A percentile compares a stretch with the other conserved stretches of the same genome.
phyloP scores from a whole-genome alignment of 495 filamentous ascomycete genomes.

The Lophiotrema nucula region DNA sequence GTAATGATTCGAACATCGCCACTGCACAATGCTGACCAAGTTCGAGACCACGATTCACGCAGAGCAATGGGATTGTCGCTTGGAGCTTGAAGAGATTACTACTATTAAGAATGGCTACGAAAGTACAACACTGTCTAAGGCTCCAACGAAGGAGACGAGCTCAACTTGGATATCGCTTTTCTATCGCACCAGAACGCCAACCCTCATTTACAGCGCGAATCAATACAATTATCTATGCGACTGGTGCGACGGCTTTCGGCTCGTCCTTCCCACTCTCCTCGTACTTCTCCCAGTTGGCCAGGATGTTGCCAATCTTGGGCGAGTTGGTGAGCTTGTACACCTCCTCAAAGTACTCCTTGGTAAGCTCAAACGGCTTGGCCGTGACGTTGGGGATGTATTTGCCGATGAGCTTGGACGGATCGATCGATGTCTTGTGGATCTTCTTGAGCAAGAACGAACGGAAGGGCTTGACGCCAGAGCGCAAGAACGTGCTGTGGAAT shows the following conservation, averaged over 20 bases:
- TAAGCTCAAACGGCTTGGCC: conserved; percentile 88
- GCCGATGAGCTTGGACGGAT: conserved; percentile 90
- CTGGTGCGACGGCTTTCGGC: conserved; percentile 9
- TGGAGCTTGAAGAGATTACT: no score
- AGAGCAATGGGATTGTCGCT: no score
- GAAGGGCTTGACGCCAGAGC: conserved; percentile 98
- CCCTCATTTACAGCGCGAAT: not conserved
- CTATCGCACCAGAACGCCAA: conserved; percentile 10
- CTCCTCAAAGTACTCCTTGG: conserved; percentile 98
- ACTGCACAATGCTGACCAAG: no score
- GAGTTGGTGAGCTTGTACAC: conserved; percentile 92
- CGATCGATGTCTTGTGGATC: conserved; percentile 97
- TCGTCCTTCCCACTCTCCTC: conserved; percentile 52
- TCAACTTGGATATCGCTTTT: conserved; percentile 20
- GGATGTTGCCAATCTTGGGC: conserved; percentile 82
- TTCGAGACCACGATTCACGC: no score
- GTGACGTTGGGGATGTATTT: conserved; percentile 99
- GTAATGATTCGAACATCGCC: no score
- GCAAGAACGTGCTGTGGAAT: conserved; percentile 97
- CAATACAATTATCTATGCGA: conserved; percentile 11
- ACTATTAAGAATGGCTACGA: not conserved
- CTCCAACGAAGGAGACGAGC: not conserved
- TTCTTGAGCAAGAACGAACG: conserved; percentile 96
- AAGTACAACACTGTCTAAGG: not conserved
- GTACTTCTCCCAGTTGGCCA: conserved; percentile 80